Evolutionary conservation across 2,329 filamentous ascomycete genomes (phyloP).

Genomic region (Phialophora verrucosa): DNA sequence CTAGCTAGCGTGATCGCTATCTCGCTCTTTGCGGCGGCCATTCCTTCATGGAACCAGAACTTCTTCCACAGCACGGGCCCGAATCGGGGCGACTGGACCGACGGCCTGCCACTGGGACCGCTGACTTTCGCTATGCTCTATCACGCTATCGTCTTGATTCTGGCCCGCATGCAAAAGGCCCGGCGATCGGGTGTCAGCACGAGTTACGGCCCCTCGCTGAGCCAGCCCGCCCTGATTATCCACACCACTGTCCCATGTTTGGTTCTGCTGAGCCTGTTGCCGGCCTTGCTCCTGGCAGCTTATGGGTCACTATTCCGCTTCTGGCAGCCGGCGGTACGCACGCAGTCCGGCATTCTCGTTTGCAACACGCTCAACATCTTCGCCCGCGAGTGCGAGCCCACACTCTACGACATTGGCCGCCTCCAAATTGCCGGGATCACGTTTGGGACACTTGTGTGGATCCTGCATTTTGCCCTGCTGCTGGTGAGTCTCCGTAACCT

Average conservation of each 20-base stretch:
- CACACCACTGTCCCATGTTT: conserved; percentile 29
- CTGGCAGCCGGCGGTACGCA: conserved; percentile 39
- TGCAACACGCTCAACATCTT: conserved; percentile 42
- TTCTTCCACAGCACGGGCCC: conserved; percentile 42
- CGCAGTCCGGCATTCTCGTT: conserved; percentile 30
- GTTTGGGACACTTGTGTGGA: conserved; percentile 41
- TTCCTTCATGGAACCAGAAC: conserved; percentile 41
- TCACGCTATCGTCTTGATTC: conserved; percentile 27
- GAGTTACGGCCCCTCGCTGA: conserved; percentile 2
- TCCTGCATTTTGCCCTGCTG: conserved; percentile 31
- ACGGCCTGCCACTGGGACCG: conserved; percentile 42
- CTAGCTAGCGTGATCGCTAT: conserved; percentile 40
- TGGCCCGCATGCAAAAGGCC: conserved; percentile 15
- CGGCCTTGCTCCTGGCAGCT: conserved; percentile 41
- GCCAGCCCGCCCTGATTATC: conserved; percentile 20
- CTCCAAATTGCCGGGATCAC: conserved; percentile 43
- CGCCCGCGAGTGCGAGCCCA: conserved; percentile 42
- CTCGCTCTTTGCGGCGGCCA: conserved; percentile 41
- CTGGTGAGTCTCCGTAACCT: conserved; percentile 28
- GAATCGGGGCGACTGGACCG: conserved; percentile 43
- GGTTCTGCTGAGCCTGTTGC: conserved; percentile 38
- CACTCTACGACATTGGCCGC: conserved; percentile 42
- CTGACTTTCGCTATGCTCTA: conserved; percentile 36
- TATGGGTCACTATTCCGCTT: conserved; percentile 43
- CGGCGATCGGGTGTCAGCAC: conserved; percentile 6